Conservation (phyloP, 805 yeast genomes). For the Candida oleophila region DNA sequence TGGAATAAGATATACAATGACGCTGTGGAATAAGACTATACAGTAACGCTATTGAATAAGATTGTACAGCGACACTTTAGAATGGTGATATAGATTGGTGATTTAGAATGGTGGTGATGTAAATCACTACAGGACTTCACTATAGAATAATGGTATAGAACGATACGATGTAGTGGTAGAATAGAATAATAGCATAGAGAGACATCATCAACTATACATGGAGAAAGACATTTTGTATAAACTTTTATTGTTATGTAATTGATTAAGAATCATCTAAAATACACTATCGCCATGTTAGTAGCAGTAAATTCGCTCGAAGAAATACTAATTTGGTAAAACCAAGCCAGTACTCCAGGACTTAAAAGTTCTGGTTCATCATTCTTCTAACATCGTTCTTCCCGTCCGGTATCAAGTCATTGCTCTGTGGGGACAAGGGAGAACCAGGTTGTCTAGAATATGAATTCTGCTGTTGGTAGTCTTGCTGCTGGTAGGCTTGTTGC, state of each 20-base stretch:
- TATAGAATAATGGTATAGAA: too few relatives aligned
- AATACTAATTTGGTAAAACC: too few relatives aligned
- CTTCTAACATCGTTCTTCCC: constrained; percentile 40
- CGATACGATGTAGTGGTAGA: not conserved
- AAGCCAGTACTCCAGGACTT: not conserved
- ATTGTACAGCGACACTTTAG: too few relatives aligned
- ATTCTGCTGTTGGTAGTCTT: constrained; percentile 12
- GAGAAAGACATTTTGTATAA: too few relatives aligned
- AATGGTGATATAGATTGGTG: too few relatives aligned
- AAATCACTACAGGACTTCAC: too few relatives aligned
- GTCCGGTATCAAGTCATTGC: constrained; percentile 38
- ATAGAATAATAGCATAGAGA: not conserved
- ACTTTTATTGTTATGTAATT: not conserved
- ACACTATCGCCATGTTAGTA: not conserved
- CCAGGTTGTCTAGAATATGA: too few relatives aligned
- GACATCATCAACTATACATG: too few relatives aligned
- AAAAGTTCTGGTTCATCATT: constrained; percentile 41
- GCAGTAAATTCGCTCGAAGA: not conserved
- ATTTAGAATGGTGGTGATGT: too few relatives aligned
- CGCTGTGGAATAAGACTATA: too few relatives aligned
- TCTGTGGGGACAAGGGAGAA: not conserved
- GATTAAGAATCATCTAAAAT: not conserved
- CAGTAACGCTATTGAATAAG: too few relatives aligned
- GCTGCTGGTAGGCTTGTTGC: not conserved
- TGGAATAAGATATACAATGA: too few relatives aligned